phyloP scores from a whole-genome alignment of 176 grass and related monocot genomes.

The barley (Hordeum vulgare) region MorexV3_pseudomolecules_assembly NC_058524.1:449987972-449988471 shows the following conservation, averaged over 20 bases:
- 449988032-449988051: background rate
- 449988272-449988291: background rate
- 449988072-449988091: background rate
- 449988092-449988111: background rate
- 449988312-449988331: conserved; percentile 86
- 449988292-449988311: background rate
- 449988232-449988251: background rate
- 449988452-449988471: conserved; percentile 61
- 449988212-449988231: background rate
- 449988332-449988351: conserved; percentile 78
- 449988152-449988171: background rate
- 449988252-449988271: background rate
- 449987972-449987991: no score
- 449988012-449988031: background rate
- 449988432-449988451: conserved; percentile 67
- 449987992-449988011: background rate
- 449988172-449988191: background rate
- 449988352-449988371: conserved; percentile 86
- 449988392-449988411: conserved; percentile 87
- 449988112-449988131: background rate
- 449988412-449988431: conserved; percentile 68
- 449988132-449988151: background rate
- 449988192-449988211: background rate
- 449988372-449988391: conserved; percentile 88
- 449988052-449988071: background rate